Evolutionary conservation across 805 yeast genomes (phyloP), one percentile per base, ranked within the genome.

Genomic region (Allodekkera sacchari): DNA sequence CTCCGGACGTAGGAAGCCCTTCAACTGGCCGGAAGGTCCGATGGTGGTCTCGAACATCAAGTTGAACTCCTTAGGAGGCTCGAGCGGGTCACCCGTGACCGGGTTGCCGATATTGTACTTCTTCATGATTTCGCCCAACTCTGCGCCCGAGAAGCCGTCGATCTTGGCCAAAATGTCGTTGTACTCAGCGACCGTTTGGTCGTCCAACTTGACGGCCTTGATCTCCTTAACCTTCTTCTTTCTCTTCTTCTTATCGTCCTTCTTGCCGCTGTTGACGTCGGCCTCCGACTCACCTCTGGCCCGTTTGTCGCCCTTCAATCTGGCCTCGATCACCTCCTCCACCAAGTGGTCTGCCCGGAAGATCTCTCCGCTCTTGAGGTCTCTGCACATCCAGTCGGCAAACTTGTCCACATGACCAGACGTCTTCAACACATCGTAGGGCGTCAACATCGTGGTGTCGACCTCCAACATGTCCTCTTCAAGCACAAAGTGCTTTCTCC

Each of bases 391-490:
- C 96, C 95, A 92, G 61, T 92, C 99, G 44, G 96, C 84, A 56
- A 92, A 92, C 68, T 92, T 92, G 61, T 92, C 99, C 43, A 92
- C 98, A 61, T 92, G 99, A 49, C 99, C 99, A 31, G 97, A 89
- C 27, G 98, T 94, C 67, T 94, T 94, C 58, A 92, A 71, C 22
- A 92, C 98, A 59, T 94, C 98, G 53, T 84, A 78, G 11, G 99
- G 99, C 30, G 99, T 92, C 62, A 92, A 68, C 88, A 92, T 88
- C 37, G 98, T 85, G 61, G 94, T 79, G 66, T 94, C 98, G 40
- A 92, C 96, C 64, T 92, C 99, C 53, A 88, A 72, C 97, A 92
- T 92, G 54, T 92, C 97, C 66, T 92, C 99, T 63, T 92, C 97
- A 45, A 94, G 67, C 40, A 92, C 78, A 58, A 92, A 92, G 63